Conservation (phyloP, 768 basidiomycete species). For the Kwoniella sp. region DNA sequence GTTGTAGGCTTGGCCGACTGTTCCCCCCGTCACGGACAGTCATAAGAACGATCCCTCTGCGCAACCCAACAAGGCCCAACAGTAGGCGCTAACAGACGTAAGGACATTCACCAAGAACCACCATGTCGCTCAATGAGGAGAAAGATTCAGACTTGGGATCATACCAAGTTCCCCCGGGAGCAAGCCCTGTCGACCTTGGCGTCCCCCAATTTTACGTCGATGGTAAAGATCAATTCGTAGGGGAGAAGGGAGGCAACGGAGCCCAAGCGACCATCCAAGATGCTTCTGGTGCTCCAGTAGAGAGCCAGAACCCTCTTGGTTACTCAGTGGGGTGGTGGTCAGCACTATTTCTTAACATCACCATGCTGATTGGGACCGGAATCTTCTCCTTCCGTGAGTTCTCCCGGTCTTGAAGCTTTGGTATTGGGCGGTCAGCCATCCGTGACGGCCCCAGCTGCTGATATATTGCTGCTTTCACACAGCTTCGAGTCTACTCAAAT, state of each 20-base stretch:
- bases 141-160: not conserved
- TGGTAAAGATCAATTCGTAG: constrained; percentile 18
- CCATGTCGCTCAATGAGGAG: not conserved
- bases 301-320: constrained; percentile 28
- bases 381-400: constrained; percentile 36
- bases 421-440: not conserved
- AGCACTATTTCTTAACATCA: constrained; percentile 29
- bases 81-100: too few relatives aligned
- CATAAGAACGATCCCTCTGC: too few relatives aligned
- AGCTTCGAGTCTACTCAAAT: constrained; percentile 22
- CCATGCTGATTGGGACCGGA: constrained; percentile 41
- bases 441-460: too few relatives aligned
- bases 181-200: not conserved
- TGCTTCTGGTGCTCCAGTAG: constrained; percentile 36
- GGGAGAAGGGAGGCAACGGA: constrained; percentile 25
- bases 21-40: too few relatives aligned
- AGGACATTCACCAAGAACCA: not conserved
- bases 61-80: too few relatives aligned
- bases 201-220: constrained; percentile 13
- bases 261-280: constrained; percentile 26
- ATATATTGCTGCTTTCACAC: too few relatives aligned
- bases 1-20: too few relatives aligned
- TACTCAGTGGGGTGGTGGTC: constrained; percentile 31
- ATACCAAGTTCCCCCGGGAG: not conserved
- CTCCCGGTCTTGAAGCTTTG: constrained; percentile 9